These are phyloP conservation scores for Marasmius tenuissimus DNA, from an alignment of 1,284 basidiomycete species.

Conservation along the genomic window DNA sequence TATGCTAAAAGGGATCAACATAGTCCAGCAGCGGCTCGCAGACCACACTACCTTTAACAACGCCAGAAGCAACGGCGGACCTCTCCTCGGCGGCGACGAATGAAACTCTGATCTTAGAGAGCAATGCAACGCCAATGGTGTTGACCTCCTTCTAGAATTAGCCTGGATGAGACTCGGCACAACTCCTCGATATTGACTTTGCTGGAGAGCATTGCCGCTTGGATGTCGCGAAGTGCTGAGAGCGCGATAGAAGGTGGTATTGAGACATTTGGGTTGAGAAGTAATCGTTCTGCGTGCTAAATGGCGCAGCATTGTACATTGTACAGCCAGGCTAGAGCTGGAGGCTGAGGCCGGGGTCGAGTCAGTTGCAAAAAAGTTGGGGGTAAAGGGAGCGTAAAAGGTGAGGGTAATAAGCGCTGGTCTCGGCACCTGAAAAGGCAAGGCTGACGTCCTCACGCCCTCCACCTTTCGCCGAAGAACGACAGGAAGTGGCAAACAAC, in stretches of 20 bases:
- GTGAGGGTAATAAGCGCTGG: background rate
- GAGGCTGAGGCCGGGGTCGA: background rate
- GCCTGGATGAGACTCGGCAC: constrained; percentile 10
- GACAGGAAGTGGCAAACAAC: too few species aligned
- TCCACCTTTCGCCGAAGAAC: too few species aligned
- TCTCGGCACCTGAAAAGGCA: background rate
- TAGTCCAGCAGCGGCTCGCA: background rate
- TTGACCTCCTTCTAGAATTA: background rate
- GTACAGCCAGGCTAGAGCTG: constrained; percentile 15
- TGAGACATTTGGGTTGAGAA: background rate
- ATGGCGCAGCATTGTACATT: constrained; percentile 24
- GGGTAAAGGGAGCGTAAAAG: background rate
- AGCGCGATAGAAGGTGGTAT: background rate
- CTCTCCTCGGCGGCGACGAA: constrained; percentile 33
- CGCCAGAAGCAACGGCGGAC: constrained; percentile 29
- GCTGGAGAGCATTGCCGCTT: background rate
- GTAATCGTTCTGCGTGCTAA: constrained; percentile 15
- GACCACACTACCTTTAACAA: constrained; percentile 37
- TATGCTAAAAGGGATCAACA: constrained; percentile 22
- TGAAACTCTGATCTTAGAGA: constrained; percentile 30
- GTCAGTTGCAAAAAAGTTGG: background rate
- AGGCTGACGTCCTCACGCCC: too few species aligned
- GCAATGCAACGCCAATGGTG: background rate
- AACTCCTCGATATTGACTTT: constrained; percentile 7
- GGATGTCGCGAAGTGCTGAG: background rate